Base-by-base conservation (phyloP, 1,284 basidiomycete genomes). In the Cerioporus squamosus region DNA sequence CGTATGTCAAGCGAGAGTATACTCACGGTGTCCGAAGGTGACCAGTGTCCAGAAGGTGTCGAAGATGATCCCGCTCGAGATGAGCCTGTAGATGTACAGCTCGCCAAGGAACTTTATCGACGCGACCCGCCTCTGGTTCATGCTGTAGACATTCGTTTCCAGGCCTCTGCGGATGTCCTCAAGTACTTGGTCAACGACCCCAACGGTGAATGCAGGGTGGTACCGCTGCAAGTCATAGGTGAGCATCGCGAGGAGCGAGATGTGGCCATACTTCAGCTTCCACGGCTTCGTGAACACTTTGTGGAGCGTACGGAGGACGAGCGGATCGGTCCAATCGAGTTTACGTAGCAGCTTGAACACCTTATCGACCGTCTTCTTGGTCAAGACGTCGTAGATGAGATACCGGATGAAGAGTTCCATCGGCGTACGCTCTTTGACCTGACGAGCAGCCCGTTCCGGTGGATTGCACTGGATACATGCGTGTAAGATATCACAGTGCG, bases 21-120 rank as follows among this genome's bases (percentile, higher is more conserved):
- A 84, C 94, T 77, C 64, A 97, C 94, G 87, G 79, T 98, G 96
- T 1, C 96, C 97, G 69, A 97, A 98, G 0, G 94, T 97, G n/a
- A 95, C 88, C 40, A 99, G 74, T 10, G 89, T 91, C 97, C 97
- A 99, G 1, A 99, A 77, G 0, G 90, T 92, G 69, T 99, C 96
- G 62, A 99, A 97, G 40, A 99, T 83, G 69, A 98, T 87, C 3
- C 87, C 81, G 7, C 94, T 95, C 66, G 91, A 91, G 67, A 99
- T 79, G 23, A 98, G 81, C n/a, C 97, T 86, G 72, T 97, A 98
- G 74, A 97, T 98, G 75, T 98, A 99, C 47, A 99, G 77, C 76
- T 99, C 97, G 47, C 97, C 97, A 2, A 99, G 84, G 73, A 96
- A 98, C 73, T 95, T 97, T 66, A 95, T 84, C 0, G 91, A 90